Evolutionary conservation across 164 flowering plant species (phyloP).

Genomic region (Dillenia turbinata): DNA sequence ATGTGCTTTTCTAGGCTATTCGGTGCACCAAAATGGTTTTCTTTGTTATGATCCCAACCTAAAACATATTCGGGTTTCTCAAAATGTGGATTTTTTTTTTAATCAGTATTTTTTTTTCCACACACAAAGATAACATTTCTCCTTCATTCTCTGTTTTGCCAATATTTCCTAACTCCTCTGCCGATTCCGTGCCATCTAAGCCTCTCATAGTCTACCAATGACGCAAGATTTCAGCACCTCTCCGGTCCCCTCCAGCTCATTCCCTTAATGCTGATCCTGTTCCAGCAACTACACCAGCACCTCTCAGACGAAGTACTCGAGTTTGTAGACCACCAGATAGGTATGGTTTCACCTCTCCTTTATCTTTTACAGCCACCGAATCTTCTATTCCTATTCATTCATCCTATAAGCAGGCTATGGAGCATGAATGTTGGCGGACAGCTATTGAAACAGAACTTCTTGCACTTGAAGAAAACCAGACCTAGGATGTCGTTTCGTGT

Average conservation of each 20-base stretch:
- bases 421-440: slow-evolving; percentile 3
- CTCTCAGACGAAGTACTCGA: too few relatives aligned
- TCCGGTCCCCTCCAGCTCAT: too few relatives aligned
- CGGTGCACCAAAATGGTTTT: neutral
- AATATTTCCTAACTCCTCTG: too few relatives aligned
- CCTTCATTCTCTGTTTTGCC: neutral
- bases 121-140: neutral
- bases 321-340: neutral
- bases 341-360: slow-evolving; percentile 4
- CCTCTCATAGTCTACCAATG: too few relatives aligned
- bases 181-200: too few relatives aligned
- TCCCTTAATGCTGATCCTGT: too few relatives aligned
- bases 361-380: neutral
- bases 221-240: too few relatives aligned
- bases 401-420: neutral
- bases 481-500: neutral
- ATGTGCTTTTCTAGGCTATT: slow-evolving; percentile 4
- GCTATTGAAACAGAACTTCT: neutral
- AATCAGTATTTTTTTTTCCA: slow-evolving; percentile 3
- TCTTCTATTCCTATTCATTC: neutral
- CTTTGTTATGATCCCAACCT: neutral
- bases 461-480: neutral
- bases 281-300: too few relatives aligned
- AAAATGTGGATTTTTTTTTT: neutral
- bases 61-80: neutral